phyloP scores from a whole-genome alignment of 1,284 basidiomycete genomes.

The Microbotryomycetes sp. region DNA sequence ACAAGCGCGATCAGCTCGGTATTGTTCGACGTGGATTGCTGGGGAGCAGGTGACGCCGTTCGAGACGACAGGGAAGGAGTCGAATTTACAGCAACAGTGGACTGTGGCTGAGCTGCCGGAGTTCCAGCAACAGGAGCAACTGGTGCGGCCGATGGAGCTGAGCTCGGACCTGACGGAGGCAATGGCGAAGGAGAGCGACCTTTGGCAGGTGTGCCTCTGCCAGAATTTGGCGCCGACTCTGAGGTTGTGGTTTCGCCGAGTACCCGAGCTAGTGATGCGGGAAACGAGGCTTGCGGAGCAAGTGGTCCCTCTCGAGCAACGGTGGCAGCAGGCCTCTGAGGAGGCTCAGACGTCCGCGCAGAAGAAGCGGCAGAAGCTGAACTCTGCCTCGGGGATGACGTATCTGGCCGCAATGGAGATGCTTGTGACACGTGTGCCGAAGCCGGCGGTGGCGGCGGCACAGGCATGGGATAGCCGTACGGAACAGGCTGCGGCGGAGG shows the following conservation, averaged over 20 bases:
- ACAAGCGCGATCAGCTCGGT: constrained; percentile 21
- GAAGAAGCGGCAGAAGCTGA: background rate
- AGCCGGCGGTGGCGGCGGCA: background rate
- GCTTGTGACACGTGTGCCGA: no score
- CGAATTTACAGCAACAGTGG: background rate
- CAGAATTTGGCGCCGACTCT: background rate
- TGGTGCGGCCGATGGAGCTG: background rate
- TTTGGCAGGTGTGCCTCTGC: background rate
- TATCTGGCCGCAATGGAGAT: background rate
- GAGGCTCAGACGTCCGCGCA: background rate
- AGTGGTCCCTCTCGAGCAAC: background rate
- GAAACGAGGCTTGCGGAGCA: background rate
- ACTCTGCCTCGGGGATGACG: background rate
- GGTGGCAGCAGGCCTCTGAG: background rate
- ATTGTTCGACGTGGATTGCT: background rate
- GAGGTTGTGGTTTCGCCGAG: background rate
- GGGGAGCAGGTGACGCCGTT: constrained; percentile 6
- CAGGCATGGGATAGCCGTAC: background rate
- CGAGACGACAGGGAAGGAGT: no score
- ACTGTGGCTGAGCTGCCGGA: background rate
- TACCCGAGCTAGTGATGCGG: background rate
- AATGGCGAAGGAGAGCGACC: background rate
- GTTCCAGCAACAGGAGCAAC: background rate
- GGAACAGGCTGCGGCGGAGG: background rate
- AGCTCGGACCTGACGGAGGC: background rate